phyloP scores from a whole-genome alignment of 2,329 filamentous ascomycete species.

The Alternaria burnsii region DNA sequence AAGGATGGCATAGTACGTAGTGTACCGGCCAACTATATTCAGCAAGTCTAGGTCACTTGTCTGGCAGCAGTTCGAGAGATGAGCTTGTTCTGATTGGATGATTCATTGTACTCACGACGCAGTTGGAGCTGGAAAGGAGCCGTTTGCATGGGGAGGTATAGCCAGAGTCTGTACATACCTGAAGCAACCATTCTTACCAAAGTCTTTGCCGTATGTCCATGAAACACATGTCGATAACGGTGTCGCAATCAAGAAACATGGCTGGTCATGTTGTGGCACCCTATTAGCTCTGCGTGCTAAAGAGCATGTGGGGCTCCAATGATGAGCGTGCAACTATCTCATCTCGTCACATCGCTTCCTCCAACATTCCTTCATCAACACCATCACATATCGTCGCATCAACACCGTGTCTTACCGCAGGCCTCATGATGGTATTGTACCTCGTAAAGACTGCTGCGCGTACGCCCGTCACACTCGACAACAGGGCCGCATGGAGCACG shows the following conservation, averaged over 20 bases:
- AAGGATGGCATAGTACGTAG: constrained; percentile 85
- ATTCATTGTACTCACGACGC: neutral
- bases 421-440: neutral
- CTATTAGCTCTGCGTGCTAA: constrained; percentile 8
- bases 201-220: neutral
- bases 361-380: neutral
- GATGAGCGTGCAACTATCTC: neutral
- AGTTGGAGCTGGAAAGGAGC: neutral
- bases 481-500: constrained; percentile 6
- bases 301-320: constrained; percentile 14
- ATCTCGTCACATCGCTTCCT: constrained; percentile 5
- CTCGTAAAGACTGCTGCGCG: neutral
- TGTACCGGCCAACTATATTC: constrained; percentile 93
- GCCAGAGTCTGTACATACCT: constrained; percentile 17
- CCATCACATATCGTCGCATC: neutral
- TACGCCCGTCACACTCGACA: constrained; percentile 7
- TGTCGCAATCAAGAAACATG: constrained; percentile 1
- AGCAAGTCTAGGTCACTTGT: constrained; percentile 65
- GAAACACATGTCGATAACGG: neutral
- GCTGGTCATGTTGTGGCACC: constrained; percentile 16
- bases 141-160: neutral
- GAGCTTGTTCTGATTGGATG: constrained; percentile 13
- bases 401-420: neutral
- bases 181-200: neutral
- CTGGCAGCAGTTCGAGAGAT: constrained; percentile 23